Evolutionary conservation across 192 early-diverging fungal genomes (phyloP), one percentile per base, ranked within the genome.

Genomic region (Backusella sp.): DNA sequence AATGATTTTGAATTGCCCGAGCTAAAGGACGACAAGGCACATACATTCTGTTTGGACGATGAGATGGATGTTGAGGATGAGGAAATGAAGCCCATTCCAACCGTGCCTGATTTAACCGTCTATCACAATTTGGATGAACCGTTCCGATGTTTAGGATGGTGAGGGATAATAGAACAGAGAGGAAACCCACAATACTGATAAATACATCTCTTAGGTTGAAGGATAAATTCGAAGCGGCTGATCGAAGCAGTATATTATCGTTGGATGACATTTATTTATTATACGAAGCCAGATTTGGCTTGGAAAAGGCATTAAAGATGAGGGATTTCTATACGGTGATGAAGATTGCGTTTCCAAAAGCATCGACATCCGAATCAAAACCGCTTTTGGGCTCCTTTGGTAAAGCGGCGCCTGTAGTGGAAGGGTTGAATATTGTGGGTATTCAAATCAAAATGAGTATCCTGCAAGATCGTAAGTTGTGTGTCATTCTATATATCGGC

Each of bases 71-170:
- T 21, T 6, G n/a, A 56, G 26, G 9, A 28, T 11, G 26, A 62
- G 21, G 26, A 23, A 26, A 28, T 26, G 26, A 62, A 26, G 4
- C 56, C 56, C 2, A 62, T 62, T 62, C 74, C 75, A 17, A 44
- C 28, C 17, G 56, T 83, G 21, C 78, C 82, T 30, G 68, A 79
- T 68, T 30, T 83, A 6, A 77, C 66, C 14, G 65, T 53, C 6
- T 83, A 83, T 62, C 82, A 86, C 41, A 74, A 83, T n/a, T 78
- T 88, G 30, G 79, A 84, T 30, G 88, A 90, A 56, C 88, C 88
- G 0, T 87, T 87, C 73, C 82, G 88, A 19, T 85, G 85, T 53
- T 68, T 88, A 34, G 87, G 85, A 52, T 90, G 88, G 88, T 90
- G 82, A 14, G 32, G 32, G 28, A 28, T 28, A 28, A 28, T 28